Percentiles rank a stretch among this genome's conserved stretches.
phyloP scores from a whole-genome alignment of 371 early-diverging fungal genomes.

The Mucor saturninus region DNA sequence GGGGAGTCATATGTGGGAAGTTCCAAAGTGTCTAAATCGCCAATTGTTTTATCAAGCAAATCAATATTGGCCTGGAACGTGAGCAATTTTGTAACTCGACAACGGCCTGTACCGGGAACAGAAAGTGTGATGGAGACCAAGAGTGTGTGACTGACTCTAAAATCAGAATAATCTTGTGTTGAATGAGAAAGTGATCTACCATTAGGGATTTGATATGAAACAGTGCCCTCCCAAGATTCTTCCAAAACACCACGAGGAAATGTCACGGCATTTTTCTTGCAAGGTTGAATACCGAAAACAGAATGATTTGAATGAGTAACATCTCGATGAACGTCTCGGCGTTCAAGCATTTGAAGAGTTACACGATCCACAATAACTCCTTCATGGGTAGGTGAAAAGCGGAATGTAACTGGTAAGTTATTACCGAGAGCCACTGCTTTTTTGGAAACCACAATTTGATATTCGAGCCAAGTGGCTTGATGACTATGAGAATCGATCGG shows the following conservation, averaged over 20 bases:
- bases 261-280: not conserved
- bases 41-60: conserved; percentile 13
- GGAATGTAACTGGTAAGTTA: conserved; percentile 19
- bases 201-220: conserved; percentile 12
- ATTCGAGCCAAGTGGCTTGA: conserved; percentile 17
- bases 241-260: not conserved
- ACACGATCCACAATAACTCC: conserved; percentile 11
- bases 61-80: conserved; percentile 22
- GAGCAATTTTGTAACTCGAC: conserved; percentile 11
- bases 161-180: conserved; percentile 19
- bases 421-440: conserved; percentile 23
- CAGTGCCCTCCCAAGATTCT: conserved; percentile 17
- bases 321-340: conserved; percentile 9
- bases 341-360: conserved; percentile 16
- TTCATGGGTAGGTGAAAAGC: conserved; percentile 3
- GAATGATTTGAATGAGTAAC: conserved; percentile 11
- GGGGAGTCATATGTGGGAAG: conserved; percentile 24
- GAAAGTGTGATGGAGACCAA: conserved; percentile 20
- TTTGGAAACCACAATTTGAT: conserved; percentile 18
- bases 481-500: conserved; percentile 18
- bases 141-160: conserved; percentile 15
- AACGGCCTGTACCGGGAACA: conserved; percentile 1
- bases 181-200: conserved; percentile 16
- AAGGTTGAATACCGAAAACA: conserved; percentile 5
- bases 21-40: conserved; percentile 13